These are phyloP conservation scores for Trichoderma endophyticum DNA, from an alignment of 2,329 filamentous ascomycete genomes.

Conservation along the genomic window DNA sequence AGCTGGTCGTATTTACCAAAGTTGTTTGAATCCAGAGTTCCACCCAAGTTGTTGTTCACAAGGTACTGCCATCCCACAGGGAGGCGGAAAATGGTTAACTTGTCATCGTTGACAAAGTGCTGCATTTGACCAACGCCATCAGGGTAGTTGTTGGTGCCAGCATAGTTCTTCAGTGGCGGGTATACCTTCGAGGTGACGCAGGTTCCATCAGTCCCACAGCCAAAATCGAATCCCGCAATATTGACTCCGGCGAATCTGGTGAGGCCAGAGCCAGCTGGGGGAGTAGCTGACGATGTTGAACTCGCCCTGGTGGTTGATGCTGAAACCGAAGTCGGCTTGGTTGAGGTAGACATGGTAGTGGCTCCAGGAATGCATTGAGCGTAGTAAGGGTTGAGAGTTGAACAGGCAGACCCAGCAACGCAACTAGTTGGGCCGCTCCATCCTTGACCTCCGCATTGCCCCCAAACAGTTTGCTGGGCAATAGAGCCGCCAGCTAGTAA, in stretches of 20 bases:
- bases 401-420: background rate
- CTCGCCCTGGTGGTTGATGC: background rate
- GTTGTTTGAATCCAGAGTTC: slow-evolving; percentile 44
- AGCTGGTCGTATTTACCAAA: slow-evolving; percentile 51
- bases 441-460: slow-evolving; percentile 2
- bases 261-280: background rate
- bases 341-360: background rate
- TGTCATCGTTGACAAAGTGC: slow-evolving; percentile 48
- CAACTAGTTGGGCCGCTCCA: background rate
- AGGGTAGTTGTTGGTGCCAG: slow-evolving; percentile 25
- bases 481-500: background rate
- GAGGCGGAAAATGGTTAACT: slow-evolving; percentile 51
- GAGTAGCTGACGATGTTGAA: background rate
- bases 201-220: slow-evolving; percentile 41
- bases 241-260: background rate
- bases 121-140: slow-evolving; percentile 48
- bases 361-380: slow-evolving; percentile 4
- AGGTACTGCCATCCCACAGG: slow-evolving; percentile 54
- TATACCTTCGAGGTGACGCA: slow-evolving; percentile 23
- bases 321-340: background rate
- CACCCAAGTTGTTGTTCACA: slow-evolving; percentile 46
- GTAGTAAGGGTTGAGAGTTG: slow-evolving; percentile 2
- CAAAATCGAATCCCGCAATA: slow-evolving; percentile 34
- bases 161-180: slow-evolving; percentile 29
- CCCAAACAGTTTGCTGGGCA: slow-evolving; percentile 9